Percentiles rank a stretch among this genome's conserved stretches.
Evolutionary conservation across 2,329 filamentous ascomycete genomes (phyloP).

Genomic region (Sodiomyces alkalinus): DNA sequence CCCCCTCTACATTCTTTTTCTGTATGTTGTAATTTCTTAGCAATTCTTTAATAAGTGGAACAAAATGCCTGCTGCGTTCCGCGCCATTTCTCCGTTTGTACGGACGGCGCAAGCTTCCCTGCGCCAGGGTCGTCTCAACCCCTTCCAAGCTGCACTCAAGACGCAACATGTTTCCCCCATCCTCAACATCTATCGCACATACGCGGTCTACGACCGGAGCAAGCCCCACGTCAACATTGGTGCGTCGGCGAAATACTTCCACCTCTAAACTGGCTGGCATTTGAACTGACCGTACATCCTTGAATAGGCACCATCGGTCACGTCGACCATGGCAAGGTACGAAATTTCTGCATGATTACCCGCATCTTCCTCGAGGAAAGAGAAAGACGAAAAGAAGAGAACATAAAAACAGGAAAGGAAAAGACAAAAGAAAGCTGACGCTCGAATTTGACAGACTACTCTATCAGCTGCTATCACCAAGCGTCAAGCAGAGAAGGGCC

Average conservation of each 20-base stretch:
- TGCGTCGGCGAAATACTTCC: conserved; percentile 22
- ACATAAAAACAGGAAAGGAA: too few species aligned
- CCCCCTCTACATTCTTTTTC: conserved; percentile 4
- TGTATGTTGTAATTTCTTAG: conserved; percentile 11
- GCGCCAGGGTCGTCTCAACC: conserved; percentile 54
- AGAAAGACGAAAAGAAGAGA: too few species aligned
- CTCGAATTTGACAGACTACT: conserved; percentile 54
- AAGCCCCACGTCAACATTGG: conserved; percentile 99
- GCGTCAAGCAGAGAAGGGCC: conserved; percentile 86
- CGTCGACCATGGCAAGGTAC: conserved; percentile 99
- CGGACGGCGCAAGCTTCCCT: conserved; percentile 68
- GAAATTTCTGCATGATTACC: conserved; percentile 2
- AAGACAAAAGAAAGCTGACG: conserved; percentile 7
- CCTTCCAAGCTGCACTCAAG: conserved; percentile 56
- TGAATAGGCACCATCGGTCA: conserved; percentile 80
- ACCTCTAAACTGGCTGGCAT: not conserved
- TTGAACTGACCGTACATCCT: too few species aligned
- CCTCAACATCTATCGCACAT: conserved; percentile 49
- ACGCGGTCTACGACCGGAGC: conserved; percentile 64
- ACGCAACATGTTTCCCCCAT: conserved; percentile 47
- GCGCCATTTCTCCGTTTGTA: conserved; percentile 64
- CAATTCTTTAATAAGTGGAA: conserved; percentile 11
- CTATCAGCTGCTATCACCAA: conserved; percentile 98
- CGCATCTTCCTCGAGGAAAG: not conserved
- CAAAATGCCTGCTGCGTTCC: conserved; percentile 70